These are phyloP conservation scores for Sclerotinia trifoliorum DNA, from an alignment of 2,329 filamentous ascomycete species.

Conservation along the genomic window DNA sequence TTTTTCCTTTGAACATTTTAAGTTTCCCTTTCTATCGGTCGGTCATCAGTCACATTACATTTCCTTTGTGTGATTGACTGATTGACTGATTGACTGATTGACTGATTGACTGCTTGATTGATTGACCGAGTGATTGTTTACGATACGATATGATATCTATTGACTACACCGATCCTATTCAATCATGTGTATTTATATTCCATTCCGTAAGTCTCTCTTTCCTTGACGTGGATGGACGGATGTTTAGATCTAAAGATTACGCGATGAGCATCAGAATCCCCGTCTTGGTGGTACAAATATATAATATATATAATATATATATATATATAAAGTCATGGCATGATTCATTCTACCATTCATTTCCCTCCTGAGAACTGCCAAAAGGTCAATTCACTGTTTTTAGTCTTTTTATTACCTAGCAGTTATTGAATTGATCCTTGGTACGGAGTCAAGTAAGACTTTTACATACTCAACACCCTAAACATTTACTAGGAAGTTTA, in stretches of 20 bases:
- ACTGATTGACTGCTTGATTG: neutral
- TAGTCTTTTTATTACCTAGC: neutral
- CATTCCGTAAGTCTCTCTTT: neutral
- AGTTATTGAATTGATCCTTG: neutral
- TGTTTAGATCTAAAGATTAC: no score
- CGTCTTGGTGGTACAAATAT: neutral
- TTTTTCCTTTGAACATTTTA: neutral
- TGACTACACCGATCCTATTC: no score
- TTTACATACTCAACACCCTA: neutral
- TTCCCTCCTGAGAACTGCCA: neutral
- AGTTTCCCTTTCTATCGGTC: neutral
- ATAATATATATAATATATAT: no score
- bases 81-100: neutral
- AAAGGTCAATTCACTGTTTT: neutral
- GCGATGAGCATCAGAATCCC: neutral
- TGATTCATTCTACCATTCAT: constrained; percentile 1
- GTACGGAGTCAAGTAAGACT: neutral
- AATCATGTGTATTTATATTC: no score
- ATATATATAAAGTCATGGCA: neutral
- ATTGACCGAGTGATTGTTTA: neutral
- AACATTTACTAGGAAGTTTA: constrained; percentile 3
- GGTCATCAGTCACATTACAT: neutral
- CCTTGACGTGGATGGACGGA: neutral
- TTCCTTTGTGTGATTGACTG: neutral
- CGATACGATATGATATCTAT: neutral